phyloP scores from a whole-genome alignment of 805 yeast genomes.

The Barnettozyma sp. region DNA sequence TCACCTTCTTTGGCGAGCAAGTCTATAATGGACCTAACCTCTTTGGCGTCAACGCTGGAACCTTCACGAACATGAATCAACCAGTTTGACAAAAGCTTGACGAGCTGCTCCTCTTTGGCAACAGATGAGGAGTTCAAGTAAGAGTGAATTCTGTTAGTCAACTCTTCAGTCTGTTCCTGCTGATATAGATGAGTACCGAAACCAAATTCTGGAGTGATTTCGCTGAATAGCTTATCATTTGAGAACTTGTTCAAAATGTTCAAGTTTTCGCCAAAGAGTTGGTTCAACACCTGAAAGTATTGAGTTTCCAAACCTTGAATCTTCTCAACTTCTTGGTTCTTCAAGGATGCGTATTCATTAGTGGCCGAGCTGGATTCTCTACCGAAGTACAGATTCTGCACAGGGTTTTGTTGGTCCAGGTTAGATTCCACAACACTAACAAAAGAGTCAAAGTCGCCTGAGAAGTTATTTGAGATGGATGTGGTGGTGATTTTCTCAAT shows the following conservation, averaged over 20 bases:
- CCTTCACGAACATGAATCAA: slow-evolving; percentile 42
- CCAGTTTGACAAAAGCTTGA: slow-evolving; percentile 59
- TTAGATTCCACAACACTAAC: slow-evolving; percentile 46
- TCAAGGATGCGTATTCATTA: slow-evolving; percentile 14
- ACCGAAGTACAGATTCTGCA: slow-evolving; percentile 61
- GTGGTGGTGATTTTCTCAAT: slow-evolving; percentile 51
- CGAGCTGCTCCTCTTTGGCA: slow-evolving; percentile 11
- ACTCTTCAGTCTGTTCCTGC: slow-evolving; percentile 42
- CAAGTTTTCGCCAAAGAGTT: slow-evolving; percentile 51
- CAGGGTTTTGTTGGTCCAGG: slow-evolving; percentile 44
- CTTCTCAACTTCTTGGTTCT: slow-evolving; percentile 28
- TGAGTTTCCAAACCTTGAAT: slow-evolving; percentile 62
- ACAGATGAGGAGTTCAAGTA: slow-evolving; percentile 28
- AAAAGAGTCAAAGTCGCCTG: slow-evolving; percentile 27
- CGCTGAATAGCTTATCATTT: slow-evolving; percentile 36
- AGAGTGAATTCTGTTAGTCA: slow-evolving; percentile 38
- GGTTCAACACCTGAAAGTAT: slow-evolving; percentile 67
- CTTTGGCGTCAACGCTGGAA: slow-evolving; percentile 27
- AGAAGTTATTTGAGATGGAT: slow-evolving; percentile 34
- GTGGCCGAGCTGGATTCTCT: slow-evolving; percentile 17
- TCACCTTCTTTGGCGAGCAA: slow-evolving; percentile 31
- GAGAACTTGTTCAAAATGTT: slow-evolving; percentile 54
- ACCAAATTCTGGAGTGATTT: slow-evolving; percentile 78
- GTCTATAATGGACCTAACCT: slow-evolving; percentile 17
- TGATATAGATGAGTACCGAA: slow-evolving; percentile 65